These are phyloP conservation scores for Holtermannia corniformis DNA, from an alignment of 768 basidiomycete genomes.

Conservation along the genomic window DNA sequence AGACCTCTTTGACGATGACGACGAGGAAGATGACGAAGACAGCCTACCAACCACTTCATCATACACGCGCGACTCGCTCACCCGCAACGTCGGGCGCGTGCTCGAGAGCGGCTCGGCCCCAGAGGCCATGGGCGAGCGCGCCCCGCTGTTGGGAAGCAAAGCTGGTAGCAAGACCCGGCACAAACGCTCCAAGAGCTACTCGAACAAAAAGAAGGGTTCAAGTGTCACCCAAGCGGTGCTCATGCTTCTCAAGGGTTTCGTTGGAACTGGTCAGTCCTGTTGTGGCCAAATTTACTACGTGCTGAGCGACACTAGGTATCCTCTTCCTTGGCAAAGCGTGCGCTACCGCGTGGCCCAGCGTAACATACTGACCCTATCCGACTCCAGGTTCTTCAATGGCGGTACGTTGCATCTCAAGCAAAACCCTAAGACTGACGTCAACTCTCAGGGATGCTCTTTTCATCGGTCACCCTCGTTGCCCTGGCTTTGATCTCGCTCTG, in stretches of 20 bases:
- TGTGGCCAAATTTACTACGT: neutral
- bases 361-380: neutral
- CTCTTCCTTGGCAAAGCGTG: slow-evolving; percentile 92
- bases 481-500: slow-evolving; percentile 82
- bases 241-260: slow-evolving; percentile 47
- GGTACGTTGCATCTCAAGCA: slow-evolving; percentile 34
- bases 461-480: slow-evolving; percentile 59
- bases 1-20: slow-evolving; percentile 74
- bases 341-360: slow-evolving; percentile 34
- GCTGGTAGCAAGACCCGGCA: slow-evolving; percentile 33
- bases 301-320: slow-evolving; percentile 58
- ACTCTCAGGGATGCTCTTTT: slow-evolving; percentile 63
- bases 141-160: slow-evolving; percentile 26
- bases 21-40: slow-evolving; percentile 51
- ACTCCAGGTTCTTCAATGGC: slow-evolving; percentile 78
- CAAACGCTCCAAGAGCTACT: slow-evolving; percentile 47
- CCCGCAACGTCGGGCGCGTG: slow-evolving; percentile 33
- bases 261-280: neutral
- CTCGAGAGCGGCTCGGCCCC: slow-evolving; percentile 2
- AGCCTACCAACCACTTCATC: slow-evolving; percentile 42
- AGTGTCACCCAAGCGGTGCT: slow-evolving; percentile 82
- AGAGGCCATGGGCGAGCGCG: slow-evolving; percentile 17
- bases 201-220: slow-evolving; percentile 31
- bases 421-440: neutral
- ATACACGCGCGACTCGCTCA: neutral